A percentile compares a stretch with the other conserved stretches of the same genome.
These are phyloP conservation scores for Pichia manshurica DNA, from an alignment of 805 yeast genomes.

Conservation along the genomic window DNA sequence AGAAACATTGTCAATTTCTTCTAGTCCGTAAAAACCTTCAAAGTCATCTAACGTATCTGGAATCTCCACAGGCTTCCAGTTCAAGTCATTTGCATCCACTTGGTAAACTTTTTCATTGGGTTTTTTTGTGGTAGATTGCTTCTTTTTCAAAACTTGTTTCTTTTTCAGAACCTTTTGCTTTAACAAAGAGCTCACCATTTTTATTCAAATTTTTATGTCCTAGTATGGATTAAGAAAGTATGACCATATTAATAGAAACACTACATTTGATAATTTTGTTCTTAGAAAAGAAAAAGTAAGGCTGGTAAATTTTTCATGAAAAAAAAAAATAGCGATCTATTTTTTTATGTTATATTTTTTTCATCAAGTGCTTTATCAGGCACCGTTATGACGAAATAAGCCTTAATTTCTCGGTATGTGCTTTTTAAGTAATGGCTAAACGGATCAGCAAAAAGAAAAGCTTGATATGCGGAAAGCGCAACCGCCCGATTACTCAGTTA, in stretches of 20 bases:
- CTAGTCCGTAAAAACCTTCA: slow-evolving; percentile 88
- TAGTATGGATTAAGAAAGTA: too few species aligned
- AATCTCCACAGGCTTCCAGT: slow-evolving; percentile 78
- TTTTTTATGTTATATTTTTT: not conserved
- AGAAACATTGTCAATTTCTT: slow-evolving; percentile 90
- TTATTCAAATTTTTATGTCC: too few species aligned
- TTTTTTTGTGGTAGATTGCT: slow-evolving; percentile 2
- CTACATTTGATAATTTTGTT: too few species aligned
- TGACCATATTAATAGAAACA: too few species aligned
- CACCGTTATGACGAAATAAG: too few species aligned
- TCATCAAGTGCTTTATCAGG: too few species aligned
- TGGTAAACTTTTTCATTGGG: slow-evolving; percentile 11
- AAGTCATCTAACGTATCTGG: slow-evolving; percentile 83
- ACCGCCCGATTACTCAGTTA: not conserved
- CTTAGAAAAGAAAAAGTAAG: not conserved
- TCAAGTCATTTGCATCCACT: slow-evolving; percentile 39
- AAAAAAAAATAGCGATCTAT: too few species aligned
- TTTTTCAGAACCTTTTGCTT: slow-evolving; percentile 16
- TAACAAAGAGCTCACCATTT: slow-evolving; percentile 19
- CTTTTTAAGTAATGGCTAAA: slow-evolving; percentile 6
- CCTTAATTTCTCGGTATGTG: too few species aligned
- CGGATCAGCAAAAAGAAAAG: slow-evolving; percentile 20
- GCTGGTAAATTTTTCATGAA: not conserved
- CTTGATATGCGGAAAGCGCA: slow-evolving; percentile 13
- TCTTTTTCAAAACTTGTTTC: slow-evolving; percentile 11